Base-by-base conservation (phyloP, 2,329 filamentous ascomycete species). In the Aspergillus arachidicola region DNA sequence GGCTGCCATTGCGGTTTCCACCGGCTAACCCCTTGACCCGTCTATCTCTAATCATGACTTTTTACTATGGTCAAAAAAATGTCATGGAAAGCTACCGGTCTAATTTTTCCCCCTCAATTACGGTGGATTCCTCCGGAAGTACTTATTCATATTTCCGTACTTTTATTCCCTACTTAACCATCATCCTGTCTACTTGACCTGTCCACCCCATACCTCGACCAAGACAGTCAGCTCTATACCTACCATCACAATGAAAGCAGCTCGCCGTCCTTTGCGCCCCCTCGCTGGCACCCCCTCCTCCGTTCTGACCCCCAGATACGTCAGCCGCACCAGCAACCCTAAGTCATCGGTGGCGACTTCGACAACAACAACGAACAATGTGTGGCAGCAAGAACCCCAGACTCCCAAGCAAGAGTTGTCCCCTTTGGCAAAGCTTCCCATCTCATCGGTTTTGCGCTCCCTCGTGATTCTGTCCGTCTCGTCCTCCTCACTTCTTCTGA, bases 401-500 rank as follows among this genome's bases (percentile, higher is more conserved):
- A 62, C 68, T 10, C 63, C 73, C 36, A 71, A 72, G 54, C 70
- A 72, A 53, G 66, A 66, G 6, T 56, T 71, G 34, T 72, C 76
- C 12, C 76, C 75, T 7, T 65, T 79, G 28, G 71, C 75, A 16
- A 75, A 76, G 34, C 71, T 80, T 10, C 76, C 76, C 11, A 67
- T 79, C 6, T 76, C 76, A 3, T 73, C 75, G 7, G 73, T 79
- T n/a, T 50, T 79, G 38, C 74, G 76, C 36, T 79, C 76, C 19
- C 60, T 78, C 51, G 62, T 78, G 50, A 73, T 79, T 4, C 69
- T 79, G 7, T 77, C 76, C 16, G 69, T 78, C 34, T 79, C 76
- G 0, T 79, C 76, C 6, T 78, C 76, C 1, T 45, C 73, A 6
- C 60, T 89, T 5, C 85, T 97, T 0, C 85, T 96, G 9, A 82